Evolutionary conservation across 2,329 filamentous ascomycete genomes (phyloP), one percentile per base, ranked within the genome.

Genomic region (Polychaeton citri): DNA sequence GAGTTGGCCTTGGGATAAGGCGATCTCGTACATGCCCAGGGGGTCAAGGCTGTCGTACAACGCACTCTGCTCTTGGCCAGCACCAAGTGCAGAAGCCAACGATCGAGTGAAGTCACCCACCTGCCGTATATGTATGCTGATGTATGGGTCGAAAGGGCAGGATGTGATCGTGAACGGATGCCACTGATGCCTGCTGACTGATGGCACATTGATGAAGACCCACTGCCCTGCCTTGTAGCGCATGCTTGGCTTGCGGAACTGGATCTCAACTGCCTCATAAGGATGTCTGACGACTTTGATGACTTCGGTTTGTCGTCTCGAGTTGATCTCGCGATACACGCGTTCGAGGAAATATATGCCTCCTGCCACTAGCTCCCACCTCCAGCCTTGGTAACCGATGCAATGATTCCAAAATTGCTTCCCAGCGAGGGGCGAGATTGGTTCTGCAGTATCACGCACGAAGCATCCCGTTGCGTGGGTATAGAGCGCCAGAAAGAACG

Each of bases 151-250:
- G 54, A 85, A 90, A 4, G 90, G 90, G 62, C 90, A 98, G 7
- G 90, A 96, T 2, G 90, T 98, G 60, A 98, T 96, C 53, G 90
- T 98, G 58, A 96, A 98, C 1, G 90, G 90, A 62, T 98, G 90
- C 90, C 90, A 98, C 65, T 98, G 86, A 54, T 85, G 79, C 50
- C 71, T 74, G 45, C 85, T 94, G 36, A 98, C 76, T 5, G 82
- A 79, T 0, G 90, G 90, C 17, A 93, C 79, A 59, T 96, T 88
- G 40, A 98, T 71, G 68, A 96, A 96, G 24, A 96, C 76, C 87
- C 88, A 98, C 64, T 98, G 90, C 20, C 90, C 90, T 10, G 90
- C 81, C 72, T 94, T 96, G 75, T 98, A 98, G 54, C 78, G 84
- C 80, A 98, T 93, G 39, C 81, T 90, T 4, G 88, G 84, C 66